Evolutionary conservation across 1,284 basidiomycete genomes (phyloP), one percentile per base, ranked within the genome.

Genomic region (Austroboletus novae-zelandiae): DNA sequence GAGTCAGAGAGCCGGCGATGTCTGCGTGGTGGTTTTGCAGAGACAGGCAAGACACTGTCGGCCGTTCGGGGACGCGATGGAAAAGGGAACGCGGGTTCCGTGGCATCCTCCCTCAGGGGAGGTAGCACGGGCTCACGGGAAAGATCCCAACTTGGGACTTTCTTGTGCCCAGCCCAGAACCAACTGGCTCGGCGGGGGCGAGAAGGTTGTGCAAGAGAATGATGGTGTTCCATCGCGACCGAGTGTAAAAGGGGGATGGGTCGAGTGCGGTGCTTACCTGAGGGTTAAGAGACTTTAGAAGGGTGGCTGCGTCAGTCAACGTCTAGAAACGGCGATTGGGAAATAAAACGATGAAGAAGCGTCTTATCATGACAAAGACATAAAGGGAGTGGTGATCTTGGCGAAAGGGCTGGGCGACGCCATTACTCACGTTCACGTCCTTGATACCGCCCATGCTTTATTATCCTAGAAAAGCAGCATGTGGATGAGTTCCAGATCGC

Each of bases 241-340:
- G 7, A 14, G 31, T 32, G 31, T 23, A 23, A 17, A 11, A 42
- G 7, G 17, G 52, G 48, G 14, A 18, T 17, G 13, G 52, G 48
- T 54, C 48, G 53, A 60, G 55, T 40, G 47, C 29, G 46, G 41
- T 48, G 58, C 62, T 69, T 63, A 65, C 64, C 67, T 68, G 67
- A 57, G 50, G 43, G 27, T 52, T 53, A 54, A 57, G 56, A 56
- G 53, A 59, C 52, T 54, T 61, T 46, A 47, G 47, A 25, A 36
- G 40, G n/a, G 64, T 67, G 67, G 67, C 64, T 62, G 59, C 47
- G 60, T 66, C 62, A 51, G 58, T 57, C 49, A 55, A 59, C 43
- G 41, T 52, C 67, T 69, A 40, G 53, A 68, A 68, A 55, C 34
- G 54, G 59, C 37, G 54, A 55, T 23, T 5, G 20, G 20, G 20